phyloP scores from a whole-genome alignment of 73 alveolate species.

The Stentor coeruleus region DNA sequence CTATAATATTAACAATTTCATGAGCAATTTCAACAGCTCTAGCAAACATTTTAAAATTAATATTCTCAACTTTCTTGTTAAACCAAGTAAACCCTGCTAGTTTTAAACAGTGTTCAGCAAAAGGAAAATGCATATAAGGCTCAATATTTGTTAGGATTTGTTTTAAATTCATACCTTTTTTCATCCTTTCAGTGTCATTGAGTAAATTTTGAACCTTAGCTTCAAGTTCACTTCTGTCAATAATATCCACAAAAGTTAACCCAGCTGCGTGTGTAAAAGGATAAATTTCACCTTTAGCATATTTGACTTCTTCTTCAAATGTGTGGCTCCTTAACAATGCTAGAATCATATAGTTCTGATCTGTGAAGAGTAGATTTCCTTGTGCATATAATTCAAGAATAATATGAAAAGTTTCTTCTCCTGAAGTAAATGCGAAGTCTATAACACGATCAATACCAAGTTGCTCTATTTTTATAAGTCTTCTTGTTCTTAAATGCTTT shows the following conservation, averaged over 20 bases:
- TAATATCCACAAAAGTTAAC: neutral
- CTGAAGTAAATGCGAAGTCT: constrained; percentile 72
- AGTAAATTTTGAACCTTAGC: constrained; percentile 23
- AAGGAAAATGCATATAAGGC: constrained; percentile 65
- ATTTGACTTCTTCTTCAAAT: constrained; percentile 69
- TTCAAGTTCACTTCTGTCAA: constrained; percentile 32
- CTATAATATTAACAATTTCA: constrained; percentile 44
- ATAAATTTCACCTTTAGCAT: constrained; percentile 68
- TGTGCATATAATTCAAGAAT: constrained; percentile 72
- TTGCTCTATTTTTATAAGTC: constrained; percentile 58
- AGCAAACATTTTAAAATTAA: constrained; percentile 35
- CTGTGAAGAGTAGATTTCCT: constrained; percentile 81
- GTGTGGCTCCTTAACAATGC: constrained; percentile 65
- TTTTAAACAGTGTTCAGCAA: constrained; percentile 64
- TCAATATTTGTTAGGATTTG: constrained; percentile 57
- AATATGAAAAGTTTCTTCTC: constrained; percentile 66
- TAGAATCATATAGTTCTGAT: constrained; percentile 62
- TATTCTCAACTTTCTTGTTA: constrained; percentile 44
- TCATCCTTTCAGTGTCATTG: constrained; percentile 1
- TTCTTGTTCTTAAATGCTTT: constrained; percentile 72
- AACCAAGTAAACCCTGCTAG: constrained; percentile 40
- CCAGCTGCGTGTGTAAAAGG: constrained; percentile 81
- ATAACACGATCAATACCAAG: constrained; percentile 85
- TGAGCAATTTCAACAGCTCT: constrained; percentile 49
- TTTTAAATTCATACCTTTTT: constrained; percentile 39